Evolutionary conservation across 2,329 filamentous ascomycete genomes (phyloP), one percentile per base, ranked within the genome.

Genomic region (Alternaria sp.): DNA sequence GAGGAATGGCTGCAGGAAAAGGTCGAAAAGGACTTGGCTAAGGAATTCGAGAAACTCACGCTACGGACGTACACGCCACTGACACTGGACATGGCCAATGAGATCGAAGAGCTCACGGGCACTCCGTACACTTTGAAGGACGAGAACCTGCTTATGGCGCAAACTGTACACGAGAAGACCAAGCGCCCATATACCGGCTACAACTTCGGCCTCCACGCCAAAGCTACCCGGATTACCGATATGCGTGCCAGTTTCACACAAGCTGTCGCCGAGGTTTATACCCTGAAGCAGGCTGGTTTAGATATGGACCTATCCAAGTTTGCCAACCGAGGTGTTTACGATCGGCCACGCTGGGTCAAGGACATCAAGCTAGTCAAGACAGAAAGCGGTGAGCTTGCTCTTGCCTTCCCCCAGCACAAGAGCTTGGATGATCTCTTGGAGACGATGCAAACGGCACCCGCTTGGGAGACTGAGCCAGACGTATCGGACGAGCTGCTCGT

Each of bases 181-280:
- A 79, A 78, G 71, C 73, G 70, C 72, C 73, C 75, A 15, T 76
- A 76, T 58, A 76, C 69, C 14, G 58, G 63, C 3, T 68, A 71
- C 57, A 73, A 72, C 60, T 77, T 76, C 51, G 76, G 74, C 30
- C 62, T 71, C 28, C 57, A 67, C 26, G 63, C 61, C 50, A 71
- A 70, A 21, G 59, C 64, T 14, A 64, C 63, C 5, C 64, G 66
- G 15, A 47, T 64, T 8, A 47, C 61, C 15, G 61, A 71, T 11
- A 66, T 78, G 15, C 71, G 71, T 49, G 77, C 73, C 46, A 81
- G 84, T 30, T 82, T 89, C 44, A 86, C 87, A 65, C 84, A 86
- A 64, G 84, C 87, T 5, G 79, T 87, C 11, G 84, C 89, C 6
- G 88, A 90, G 71, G 77, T 87, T 5, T 83, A 84, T 63, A 77